Conservation (phyloP, 805 yeast genomes). For the Gaillardinia entomophila region DNA sequence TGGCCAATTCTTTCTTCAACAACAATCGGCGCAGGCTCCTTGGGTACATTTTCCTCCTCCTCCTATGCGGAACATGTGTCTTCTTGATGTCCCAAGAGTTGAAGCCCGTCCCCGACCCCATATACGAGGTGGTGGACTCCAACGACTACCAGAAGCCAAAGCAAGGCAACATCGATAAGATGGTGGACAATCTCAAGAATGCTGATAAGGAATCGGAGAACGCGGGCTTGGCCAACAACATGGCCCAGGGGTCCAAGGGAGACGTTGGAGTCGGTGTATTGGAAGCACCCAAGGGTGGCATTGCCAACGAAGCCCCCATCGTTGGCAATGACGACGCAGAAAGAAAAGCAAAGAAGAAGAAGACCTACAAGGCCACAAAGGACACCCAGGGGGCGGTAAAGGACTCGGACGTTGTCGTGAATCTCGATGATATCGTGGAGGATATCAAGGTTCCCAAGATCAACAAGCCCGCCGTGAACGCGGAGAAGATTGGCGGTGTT, state of each 20-base stretch:
- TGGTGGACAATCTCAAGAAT: constrained; percentile 18
- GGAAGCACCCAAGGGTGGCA: constrained; percentile 43
- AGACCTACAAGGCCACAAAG: background rate
- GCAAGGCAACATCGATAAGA: constrained; percentile 23
- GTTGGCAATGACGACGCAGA: constrained; percentile 34
- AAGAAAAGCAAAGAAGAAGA: constrained; percentile 14
- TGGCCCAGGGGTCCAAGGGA: constrained; percentile 34
- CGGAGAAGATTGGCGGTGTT: too few relatives aligned
- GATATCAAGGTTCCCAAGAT: too few relatives aligned
- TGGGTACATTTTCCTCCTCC: constrained; percentile 32
- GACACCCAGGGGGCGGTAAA: too few relatives aligned
- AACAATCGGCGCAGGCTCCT: constrained; percentile 31
- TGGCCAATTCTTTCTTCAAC: constrained; percentile 26
- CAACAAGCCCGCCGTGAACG: too few relatives aligned
- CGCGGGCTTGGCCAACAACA: constrained; percentile 31
- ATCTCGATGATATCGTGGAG: too few relatives aligned
- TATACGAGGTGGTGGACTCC: constrained; percentile 19
- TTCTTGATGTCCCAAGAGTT: constrained; percentile 33
- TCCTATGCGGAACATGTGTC: constrained; percentile 28
- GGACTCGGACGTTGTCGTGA: too few relatives aligned
- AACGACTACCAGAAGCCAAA: constrained; percentile 1
- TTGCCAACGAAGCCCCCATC: constrained; percentile 39
- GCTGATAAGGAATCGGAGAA: constrained; percentile 30
- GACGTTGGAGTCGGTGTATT: constrained; percentile 33
- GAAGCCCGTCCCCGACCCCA: constrained; percentile 19